Base-by-base conservation (phyloP, 2,329 filamentous ascomycete species). In the Tolypocladium endophyticum region DNA sequence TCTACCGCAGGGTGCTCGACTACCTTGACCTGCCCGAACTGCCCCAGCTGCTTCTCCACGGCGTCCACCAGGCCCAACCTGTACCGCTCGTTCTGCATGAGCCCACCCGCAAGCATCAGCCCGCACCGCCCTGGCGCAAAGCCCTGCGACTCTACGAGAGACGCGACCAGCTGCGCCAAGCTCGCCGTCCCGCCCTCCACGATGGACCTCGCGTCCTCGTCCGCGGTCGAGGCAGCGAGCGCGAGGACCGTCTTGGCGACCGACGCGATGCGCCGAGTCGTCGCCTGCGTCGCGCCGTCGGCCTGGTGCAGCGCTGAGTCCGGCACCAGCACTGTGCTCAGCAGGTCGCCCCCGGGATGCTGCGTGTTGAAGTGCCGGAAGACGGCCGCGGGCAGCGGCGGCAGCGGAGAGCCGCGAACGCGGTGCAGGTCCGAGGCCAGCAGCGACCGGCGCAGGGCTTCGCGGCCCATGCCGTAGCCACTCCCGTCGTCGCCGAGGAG, bases 401-500 rank as follows among this genome's bases (percentile, higher is more conserved):
- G 53, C 20, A 57, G 59, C 35, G 55, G 30, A 4, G 54, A 28
- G 11, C 43, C 50, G 28, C 28, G 47, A 16, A 25, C n/a, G 50
- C 56, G 56, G 16, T 64, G 60, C 3, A 67, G 59, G 57, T 77
- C 74, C 11, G 71, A 61, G 4, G 63, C 60, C 2, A 61, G 61
- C n/a, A 78, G 61, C 0, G 74, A 68, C 4, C 64, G 60, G 16
- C 72, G 69, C 16, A 76, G 64, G 0, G 70, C 74, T 56, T 71
- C 66, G 35, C 71, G 62, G 1, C 76, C 76, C 18, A 78, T 73
- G 1, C 70, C 69, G 61, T 72, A 77, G 3, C 74, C 76, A 0
- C 71, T 71, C 0, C 76, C 76, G 43, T 78, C 74, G 56, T 79
- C 77, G 1, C 76, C 75, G 2, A 79, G 65, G 6, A 77, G 64